Percentiles rank a stretch among this genome's conserved stretches.
These are phyloP conservation scores for Salvia miltiorrhiza DNA, from an alignment of 257 asterid genomes.

Conservation along the genomic window DNA sequence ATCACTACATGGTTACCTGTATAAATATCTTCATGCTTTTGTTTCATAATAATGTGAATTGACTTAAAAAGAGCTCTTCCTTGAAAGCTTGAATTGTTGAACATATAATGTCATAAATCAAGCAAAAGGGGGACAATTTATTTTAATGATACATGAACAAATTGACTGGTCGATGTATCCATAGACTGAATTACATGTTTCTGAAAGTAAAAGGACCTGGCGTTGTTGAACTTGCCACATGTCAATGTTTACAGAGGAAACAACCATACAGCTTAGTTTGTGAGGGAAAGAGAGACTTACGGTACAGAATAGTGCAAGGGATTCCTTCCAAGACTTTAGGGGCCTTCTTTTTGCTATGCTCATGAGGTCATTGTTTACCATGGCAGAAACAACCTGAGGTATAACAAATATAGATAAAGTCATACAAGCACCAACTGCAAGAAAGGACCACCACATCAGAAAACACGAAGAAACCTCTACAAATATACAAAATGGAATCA, in stretches of 20 bases:
- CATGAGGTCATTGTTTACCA: slow-evolving; percentile 74
- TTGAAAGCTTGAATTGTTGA: not conserved
- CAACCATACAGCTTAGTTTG: not conserved
- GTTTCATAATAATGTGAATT: not conserved
- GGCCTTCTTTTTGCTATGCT: slow-evolving; percentile 72
- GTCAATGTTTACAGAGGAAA: not conserved
- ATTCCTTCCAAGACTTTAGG: slow-evolving; percentile 79
- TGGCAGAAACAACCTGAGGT: slow-evolving; percentile 54
- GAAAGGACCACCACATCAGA: not conserved
- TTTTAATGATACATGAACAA: not conserved
- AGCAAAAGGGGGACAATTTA: not conserved
- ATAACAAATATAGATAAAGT: slow-evolving; percentile 10
- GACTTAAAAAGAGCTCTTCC: not conserved
- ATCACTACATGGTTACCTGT: not conserved
- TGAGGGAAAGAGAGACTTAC: slow-evolving; percentile 39
- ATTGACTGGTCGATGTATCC: not conserved
- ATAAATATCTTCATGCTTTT: not conserved
- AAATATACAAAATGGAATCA: slow-evolving; percentile 20
- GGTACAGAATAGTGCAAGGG: slow-evolving; percentile 75
- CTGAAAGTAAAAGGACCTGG: not conserved
- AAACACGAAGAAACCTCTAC: not conserved
- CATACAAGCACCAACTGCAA: slow-evolving; percentile 4
- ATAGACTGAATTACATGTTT: not conserved
- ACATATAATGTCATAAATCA: slow-evolving; percentile 1
- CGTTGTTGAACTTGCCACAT: not conserved